Evolutionary conservation across 78 protist genomes (phyloP), one percentile per base, ranked within the genome.

Genomic region (Dictyostelium citrinum): DNA sequence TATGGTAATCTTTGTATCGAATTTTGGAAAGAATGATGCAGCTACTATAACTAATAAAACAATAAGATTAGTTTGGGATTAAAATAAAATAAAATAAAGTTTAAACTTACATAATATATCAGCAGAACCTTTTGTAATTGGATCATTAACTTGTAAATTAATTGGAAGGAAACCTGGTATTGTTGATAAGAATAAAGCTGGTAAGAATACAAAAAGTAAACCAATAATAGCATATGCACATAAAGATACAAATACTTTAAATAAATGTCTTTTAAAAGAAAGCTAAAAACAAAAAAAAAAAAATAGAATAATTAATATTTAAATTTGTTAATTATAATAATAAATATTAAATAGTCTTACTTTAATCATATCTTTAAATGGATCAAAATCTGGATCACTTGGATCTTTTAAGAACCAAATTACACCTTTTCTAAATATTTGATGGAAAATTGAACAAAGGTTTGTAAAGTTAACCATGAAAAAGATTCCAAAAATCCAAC

Each of bases 401-500:
- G 74, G 68, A 24, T 88, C 85, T 43, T 49, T 51, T 6, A 88
- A 12, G 60, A 88, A 88, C 64, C 74, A 58, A 51, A 88, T 55
- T 14, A 88, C 78, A 27, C 70, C 82, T 17, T 41, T 49, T 78
- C 93, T 88, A 49, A 88, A 78, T 5, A 78, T 78, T 67, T 88
- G 84, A 31, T 78, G 77, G 11, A 88, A 58, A 10, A 41, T 29
- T 3, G 39, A 14, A 24, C 31, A 31, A 9, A 78, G 31, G 3
- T 29, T 43, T 5, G 85, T 22, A 16, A 88, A 35, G n/a, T 67
- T 67, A 11, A 78, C 14, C 55, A 78, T 76, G 67, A 46, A 68
- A 78, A 88, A 67, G 67, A 88, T 43, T 11, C 93, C 93, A 41
- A 78, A 55, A 11, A 76, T 83, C 93, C 84, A 88, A 77, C 93